Percentiles rank a stretch among this genome's conserved stretches.
These are phyloP conservation scores for Calonectria pseudoturangicola DNA, from an alignment of 2,329 filamentous ascomycete genomes.

Conservation along the genomic window DNA sequence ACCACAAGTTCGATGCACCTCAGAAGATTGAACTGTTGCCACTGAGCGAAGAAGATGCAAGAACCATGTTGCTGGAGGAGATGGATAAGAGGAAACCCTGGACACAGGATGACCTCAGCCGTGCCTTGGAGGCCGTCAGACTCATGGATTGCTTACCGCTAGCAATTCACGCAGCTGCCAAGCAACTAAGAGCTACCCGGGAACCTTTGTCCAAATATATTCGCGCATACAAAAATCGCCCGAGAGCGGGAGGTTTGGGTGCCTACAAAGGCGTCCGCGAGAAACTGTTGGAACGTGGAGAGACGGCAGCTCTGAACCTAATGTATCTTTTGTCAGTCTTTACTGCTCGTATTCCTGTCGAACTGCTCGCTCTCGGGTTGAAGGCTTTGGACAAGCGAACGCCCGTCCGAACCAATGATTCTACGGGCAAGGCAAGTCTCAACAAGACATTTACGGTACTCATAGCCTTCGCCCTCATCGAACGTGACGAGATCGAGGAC, in stretches of 20 bases:
- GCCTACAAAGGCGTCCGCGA: constrained; percentile 51
- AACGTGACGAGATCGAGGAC: constrained; percentile 53
- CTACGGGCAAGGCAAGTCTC: constrained; percentile 48
- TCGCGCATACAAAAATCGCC: constrained; percentile 48
- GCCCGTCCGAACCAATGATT: constrained; percentile 46
- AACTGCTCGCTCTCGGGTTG: constrained; percentile 51
- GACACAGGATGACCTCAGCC: constrained; percentile 47
- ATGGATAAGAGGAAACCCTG: constrained; percentile 51
- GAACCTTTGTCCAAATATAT: constrained; percentile 53
- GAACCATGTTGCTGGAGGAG: constrained; percentile 47
- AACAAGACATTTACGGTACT: constrained; percentile 53
- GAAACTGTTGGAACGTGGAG: constrained; percentile 50
- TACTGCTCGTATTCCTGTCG: constrained; percentile 49
- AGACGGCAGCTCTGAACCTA: constrained; percentile 50
- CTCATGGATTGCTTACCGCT: constrained; percentile 49
- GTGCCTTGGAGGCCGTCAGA: constrained; percentile 46
- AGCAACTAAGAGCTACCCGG: constrained; percentile 47
- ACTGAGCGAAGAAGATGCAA: constrained; percentile 45
- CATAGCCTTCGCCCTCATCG: constrained; percentile 52
- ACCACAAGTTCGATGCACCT: constrained; percentile 50
- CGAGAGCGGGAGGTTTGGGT: constrained; percentile 46
- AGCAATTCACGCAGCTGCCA: constrained; percentile 49
- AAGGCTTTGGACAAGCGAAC: constrained; percentile 51
- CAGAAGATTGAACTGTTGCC: constrained; percentile 50
- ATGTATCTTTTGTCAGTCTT: constrained; percentile 53